Conservation (phyloP, 345 rosid species). For the Salix brachista region DNA sequence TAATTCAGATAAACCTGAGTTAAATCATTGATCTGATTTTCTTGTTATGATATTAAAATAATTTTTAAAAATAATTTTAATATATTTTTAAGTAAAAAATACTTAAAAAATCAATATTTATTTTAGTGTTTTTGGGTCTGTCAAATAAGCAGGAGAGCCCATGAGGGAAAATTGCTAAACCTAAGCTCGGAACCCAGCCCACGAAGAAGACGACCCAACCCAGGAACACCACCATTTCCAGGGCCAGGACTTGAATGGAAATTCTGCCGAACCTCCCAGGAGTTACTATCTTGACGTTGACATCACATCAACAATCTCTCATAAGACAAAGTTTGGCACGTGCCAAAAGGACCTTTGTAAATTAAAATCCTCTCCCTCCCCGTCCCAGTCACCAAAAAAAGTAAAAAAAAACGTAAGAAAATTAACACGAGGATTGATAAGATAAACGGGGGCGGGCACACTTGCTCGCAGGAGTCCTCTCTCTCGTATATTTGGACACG, state of each 20-base stretch:
- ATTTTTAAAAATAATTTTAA: too few relatives aligned
- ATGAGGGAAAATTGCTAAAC: not conserved
- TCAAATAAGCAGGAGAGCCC: not conserved
- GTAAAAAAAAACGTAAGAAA: not conserved
- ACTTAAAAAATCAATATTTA: too few relatives aligned
- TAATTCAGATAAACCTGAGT: too few relatives aligned
- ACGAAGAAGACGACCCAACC: too few relatives aligned
- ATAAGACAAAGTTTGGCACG: not conserved
- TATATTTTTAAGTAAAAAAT: too few relatives aligned
- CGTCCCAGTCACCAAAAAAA: not conserved
- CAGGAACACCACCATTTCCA: too few relatives aligned
- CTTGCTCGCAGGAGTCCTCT: not conserved
- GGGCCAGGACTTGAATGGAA: not conserved
- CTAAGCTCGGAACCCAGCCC: not conserved
- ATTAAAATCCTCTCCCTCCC: not conserved
- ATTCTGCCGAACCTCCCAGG: not conserved
- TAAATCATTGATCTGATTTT: too few relatives aligned
- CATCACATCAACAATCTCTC: not conserved
- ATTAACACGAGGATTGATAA: not conserved
- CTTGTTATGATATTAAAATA: too few relatives aligned
- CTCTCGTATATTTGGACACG: not conserved
- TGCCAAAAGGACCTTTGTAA: not conserved
- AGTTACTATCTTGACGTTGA: not conserved
- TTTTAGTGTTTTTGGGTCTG: too few relatives aligned
- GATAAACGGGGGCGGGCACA: too few relatives aligned